Conservation (phyloP, 192 early-diverging fungal genomes). For the Coemansia sp. region DNA sequence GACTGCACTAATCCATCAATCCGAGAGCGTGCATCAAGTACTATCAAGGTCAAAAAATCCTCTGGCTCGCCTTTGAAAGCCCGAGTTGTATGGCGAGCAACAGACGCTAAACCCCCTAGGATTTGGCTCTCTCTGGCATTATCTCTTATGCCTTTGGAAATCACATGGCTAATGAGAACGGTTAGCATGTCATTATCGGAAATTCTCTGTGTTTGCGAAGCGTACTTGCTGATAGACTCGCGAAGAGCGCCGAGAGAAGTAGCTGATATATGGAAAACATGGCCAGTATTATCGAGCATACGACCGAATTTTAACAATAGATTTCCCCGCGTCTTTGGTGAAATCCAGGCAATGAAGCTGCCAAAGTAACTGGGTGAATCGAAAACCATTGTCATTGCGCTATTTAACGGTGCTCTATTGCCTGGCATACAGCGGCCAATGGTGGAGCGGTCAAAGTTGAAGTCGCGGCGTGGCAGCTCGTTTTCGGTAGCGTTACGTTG, state of each 20-base stretch:
- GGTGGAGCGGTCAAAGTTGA: constrained; percentile 31
- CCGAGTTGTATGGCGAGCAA: neutral
- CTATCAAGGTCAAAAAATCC: constrained; percentile 11
- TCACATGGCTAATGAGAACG: constrained; percentile 7
- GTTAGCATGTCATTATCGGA: constrained; percentile 30
- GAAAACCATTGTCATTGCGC: constrained; percentile 11
- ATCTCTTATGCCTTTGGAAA: neutral
- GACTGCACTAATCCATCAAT: neutral
- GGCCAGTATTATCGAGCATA: neutral
- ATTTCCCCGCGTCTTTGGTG: constrained; percentile 10
- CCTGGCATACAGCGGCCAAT: constrained; percentile 22
- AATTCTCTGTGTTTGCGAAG: neutral
- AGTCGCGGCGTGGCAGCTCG: neutral
- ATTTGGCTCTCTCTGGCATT: neutral
- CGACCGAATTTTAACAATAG: neutral
- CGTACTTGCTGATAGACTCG: neutral
- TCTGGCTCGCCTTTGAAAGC: neutral
- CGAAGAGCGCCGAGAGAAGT: constrained; percentile 3
- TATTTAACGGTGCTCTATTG: constrained; percentile 9
- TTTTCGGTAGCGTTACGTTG: too few species aligned
- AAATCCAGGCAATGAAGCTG: constrained; percentile 8
- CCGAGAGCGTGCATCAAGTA: constrained; percentile 15
- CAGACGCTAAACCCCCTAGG: neutral
- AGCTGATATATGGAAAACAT: constrained; percentile 17
- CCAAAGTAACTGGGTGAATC: constrained; percentile 5